Percentiles rank a stretch among this genome's conserved stretches.
Conservation (phyloP, 768 basidiomycete genomes). For the Leccinum olivaceopallidum region DNA sequence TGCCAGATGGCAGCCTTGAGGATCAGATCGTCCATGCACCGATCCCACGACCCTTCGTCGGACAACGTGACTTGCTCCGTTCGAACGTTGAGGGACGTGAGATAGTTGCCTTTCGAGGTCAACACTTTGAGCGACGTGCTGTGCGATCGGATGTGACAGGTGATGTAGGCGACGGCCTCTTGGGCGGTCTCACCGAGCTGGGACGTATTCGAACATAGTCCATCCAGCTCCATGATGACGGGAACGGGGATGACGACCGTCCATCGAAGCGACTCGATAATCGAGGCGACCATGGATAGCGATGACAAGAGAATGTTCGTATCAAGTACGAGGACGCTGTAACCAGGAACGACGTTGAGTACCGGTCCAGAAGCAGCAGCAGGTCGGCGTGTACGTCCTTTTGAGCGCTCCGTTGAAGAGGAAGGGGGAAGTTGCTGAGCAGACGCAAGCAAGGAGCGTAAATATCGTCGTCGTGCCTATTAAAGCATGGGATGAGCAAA, state of each 20-base stretch:
- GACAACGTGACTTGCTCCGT: conserved; percentile 82
- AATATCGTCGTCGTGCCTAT: conserved; percentile 73
- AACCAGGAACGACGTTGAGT: conserved; percentile 73
- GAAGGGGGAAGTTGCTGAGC: conserved; percentile 33
- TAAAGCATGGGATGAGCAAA: conserved; percentile 6
- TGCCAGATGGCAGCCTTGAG: conserved; percentile 93
- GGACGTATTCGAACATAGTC: conserved; percentile 65
- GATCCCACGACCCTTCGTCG: conserved; percentile 48
- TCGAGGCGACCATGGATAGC: conserved; percentile 63
- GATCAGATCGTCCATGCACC: conserved; percentile 95
- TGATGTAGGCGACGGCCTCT: conserved; percentile 73
- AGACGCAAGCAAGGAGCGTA: conserved; percentile 65
- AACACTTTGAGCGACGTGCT: conserved; percentile 85
- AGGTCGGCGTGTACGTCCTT: conserved; percentile 29
- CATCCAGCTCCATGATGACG: conserved; percentile 96
- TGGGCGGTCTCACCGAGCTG: conserved; percentile 76
- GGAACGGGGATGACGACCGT: conserved; percentile 91
- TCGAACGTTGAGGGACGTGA: conserved; percentile 77
- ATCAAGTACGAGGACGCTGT: conserved; percentile 89
- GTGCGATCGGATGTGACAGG: conserved; percentile 73
- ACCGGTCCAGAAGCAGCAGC: conserved; percentile 37
- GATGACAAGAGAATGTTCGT: conserved; percentile 94
- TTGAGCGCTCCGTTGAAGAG: conserved; percentile 30
- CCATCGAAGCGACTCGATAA: conserved; percentile 83
- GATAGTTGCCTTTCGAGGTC: conserved; percentile 93